Percentiles rank a stretch among this genome's conserved stretches.
Evolutionary conservation across 495 filamentous ascomycete genomes (phyloP).

Genomic region (Lophiostoma macrostomum): DNA sequence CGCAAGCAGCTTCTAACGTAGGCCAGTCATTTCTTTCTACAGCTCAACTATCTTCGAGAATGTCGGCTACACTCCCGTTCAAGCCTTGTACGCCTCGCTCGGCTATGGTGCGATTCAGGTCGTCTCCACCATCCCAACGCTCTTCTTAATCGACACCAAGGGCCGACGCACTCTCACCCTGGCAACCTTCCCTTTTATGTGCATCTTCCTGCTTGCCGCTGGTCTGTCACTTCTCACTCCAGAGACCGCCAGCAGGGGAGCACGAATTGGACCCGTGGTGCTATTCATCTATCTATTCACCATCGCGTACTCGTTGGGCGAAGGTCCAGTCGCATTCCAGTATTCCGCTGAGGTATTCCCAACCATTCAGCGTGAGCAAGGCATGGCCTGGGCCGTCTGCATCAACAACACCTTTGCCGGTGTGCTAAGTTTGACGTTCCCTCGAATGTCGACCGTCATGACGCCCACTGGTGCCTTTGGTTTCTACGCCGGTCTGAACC

Average conservation of each 20-base stretch:
- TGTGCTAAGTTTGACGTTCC: conserved; percentile 59
- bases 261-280: conserved; percentile 48
- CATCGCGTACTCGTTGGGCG: conserved; percentile 54
- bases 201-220: conserved; percentile 33
- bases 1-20: conserved; percentile 24
- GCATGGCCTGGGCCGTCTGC: conserved; percentile 45
- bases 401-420: conserved; percentile 40
- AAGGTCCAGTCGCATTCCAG: conserved; percentile 56
- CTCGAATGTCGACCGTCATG: conserved; percentile 48
- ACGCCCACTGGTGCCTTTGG: conserved; percentile 56
- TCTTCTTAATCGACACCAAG: conserved; percentile 56
- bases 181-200: conserved; percentile 40
- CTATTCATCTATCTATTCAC: conserved; percentile 45
- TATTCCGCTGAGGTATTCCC: conserved; percentile 62
- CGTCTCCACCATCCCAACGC: conserved; percentile 61
- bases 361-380: conserved; percentile 39
- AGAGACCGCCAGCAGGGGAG: conserved; percentile 2
- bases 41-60: conserved; percentile 61
- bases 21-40: conserved; percentile 41
- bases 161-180: conserved; percentile 33
- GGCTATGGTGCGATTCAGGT: conserved; percentile 63
- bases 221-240: conserved; percentile 32
- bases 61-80: conserved; percentile 46
- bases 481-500: conserved; percentile 61
- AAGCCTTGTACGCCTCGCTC: conserved; percentile 53